Base-by-base conservation (phyloP, 2,329 filamentous ascomycete genomes). In the Sarocladium brachiariae region DNA sequence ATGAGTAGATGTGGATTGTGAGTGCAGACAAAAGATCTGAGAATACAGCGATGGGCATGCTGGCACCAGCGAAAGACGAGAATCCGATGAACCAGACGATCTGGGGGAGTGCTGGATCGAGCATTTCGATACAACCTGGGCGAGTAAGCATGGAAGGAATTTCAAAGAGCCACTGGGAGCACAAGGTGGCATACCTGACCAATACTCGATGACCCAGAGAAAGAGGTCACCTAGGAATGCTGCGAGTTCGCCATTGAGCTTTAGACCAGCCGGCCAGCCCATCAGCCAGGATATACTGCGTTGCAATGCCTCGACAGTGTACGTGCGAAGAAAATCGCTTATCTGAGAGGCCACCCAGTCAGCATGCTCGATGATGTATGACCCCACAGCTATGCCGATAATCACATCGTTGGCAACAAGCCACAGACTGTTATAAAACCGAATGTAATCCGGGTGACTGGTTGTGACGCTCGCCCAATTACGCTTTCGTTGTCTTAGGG, bases 371-470 rank as follows among this genome's bases (percentile, higher is more conserved):
- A 97, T 92, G 54, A 99, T 95, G 65, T 96, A 99, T 1, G 90
- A 95, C 0, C 93, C 95, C 7, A 99, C 71, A 1, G 93, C 93
- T 57, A 99, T 96, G 23, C 93, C 95, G 53, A 99, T 97, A 56
- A 99, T 99, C 43, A 99, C 87, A 70, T 99, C 93, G 70, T 99
- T 99, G 25, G 91, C 91, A 19, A 99, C 93, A 8, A 99, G 86
- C 93, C 93, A 99, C 4, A 99, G 74, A 61, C 90, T 96, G 66
- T 99, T 99, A 71, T 97, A 99, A 69, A 99, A 99, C 14, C 93
- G 86, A 57, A 99, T 99, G 65, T 99, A 99, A 66, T 99, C 93
- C 1, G 92, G 89, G 66, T 99, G 92, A 59, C 86, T 96, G 45
- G 86, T 93, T 0, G 91, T 96, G 51, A 97, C 87, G 64, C 92